phyloP scores from a whole-genome alignment of 2,329 filamentous ascomycete species.

The Aspergillus pseudotamarii region DNA sequence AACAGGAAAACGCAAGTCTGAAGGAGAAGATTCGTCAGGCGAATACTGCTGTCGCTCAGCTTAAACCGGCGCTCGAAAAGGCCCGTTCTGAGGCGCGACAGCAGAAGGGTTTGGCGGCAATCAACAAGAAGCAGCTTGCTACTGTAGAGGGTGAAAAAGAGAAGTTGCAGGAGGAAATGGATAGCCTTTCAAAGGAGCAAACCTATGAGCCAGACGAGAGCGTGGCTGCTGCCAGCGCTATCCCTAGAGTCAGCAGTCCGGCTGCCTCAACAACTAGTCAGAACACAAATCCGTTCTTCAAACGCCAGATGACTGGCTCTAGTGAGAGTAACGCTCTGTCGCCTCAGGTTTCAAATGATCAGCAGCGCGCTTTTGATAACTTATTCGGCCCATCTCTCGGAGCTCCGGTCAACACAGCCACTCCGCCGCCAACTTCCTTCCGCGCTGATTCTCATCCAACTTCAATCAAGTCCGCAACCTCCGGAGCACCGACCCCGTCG shows the following conservation, averaged over 20 bases:
- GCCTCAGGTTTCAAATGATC: conserved; percentile 45
- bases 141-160: conserved; percentile 89
- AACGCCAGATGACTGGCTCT: conserved; percentile 56
- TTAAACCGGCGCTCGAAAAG: conserved; percentile 92
- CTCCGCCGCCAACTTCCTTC: conserved; percentile 62
- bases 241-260: conserved; percentile 67
- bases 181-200: conserved; percentile 65
- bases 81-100: conserved; percentile 88
- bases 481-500: conserved; percentile 61
- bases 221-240: conserved; percentile 37
- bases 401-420: conserved; percentile 42
- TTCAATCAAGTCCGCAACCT: conserved; percentile 48
- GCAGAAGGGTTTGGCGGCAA: conserved; percentile 93
- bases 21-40: conserved; percentile 85
- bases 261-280: conserved; percentile 62
- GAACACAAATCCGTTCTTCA: conserved; percentile 94
- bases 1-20: conserved; percentile 81
- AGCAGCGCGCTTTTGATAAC: conserved; percentile 77
- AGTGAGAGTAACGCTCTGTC: conserved; percentile 53
- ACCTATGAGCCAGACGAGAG: conserved; percentile 57
- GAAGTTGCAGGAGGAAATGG: conserved; percentile 79
- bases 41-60: conserved; percentile 78
- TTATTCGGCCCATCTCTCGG: conserved; percentile 75
- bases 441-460: conserved; percentile 54
- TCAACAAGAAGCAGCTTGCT: conserved; percentile 96